Evolutionary conservation across 2,329 filamentous ascomycete species (phyloP), one percentile per base, ranked within the genome.

Genomic region (Botrytis aclada): DNA sequence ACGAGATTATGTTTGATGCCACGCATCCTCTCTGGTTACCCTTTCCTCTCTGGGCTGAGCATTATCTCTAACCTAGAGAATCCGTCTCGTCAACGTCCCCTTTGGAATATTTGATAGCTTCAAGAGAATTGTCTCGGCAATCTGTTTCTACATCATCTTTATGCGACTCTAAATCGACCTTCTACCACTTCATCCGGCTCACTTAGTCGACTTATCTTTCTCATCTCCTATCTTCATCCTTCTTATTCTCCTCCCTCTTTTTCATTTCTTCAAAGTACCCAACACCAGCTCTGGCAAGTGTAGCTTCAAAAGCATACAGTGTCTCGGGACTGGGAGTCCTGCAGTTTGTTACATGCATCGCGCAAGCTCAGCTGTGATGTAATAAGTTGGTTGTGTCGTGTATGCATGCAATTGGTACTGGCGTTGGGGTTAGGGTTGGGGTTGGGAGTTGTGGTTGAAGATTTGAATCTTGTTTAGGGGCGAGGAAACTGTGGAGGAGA

Each of bases 271-370:
- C 20, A 7, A 45, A 45, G 18, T 45, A 22, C 43, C 43, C 43
- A 45, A 45, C 7, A 4, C 6, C 3, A 56, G 12, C 51, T 56
- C 3, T 3, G 18, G n/a, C 14, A 29, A 56, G 8, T 1, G n/a
- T 18, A 2, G 51, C 16, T 29, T 18, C 12, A 6, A 51, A 5
- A n/a, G 25, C 12, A 10, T 20, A n/a, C 4, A n/a, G 25, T 16
- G 25, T 25, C 47, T n/a, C 47, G 3, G 25, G 22, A n/a, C 12
- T 54, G 25, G 4, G 25, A n/a, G 4, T 16, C 12, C 1, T 7
- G 16, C 3, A 1, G n/a, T 3, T n/a, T 12, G 7, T n/a, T 1
- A 7, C 7, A 1, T n/a, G n/a, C 1, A n/a, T 16, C 25, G 16
- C 25, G n/a, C 3, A 9, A 56, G n/a, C 7, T 8, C 4, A 56